Evolutionary conservation across 768 basidiomycete genomes (phyloP), one percentile per base, ranked within the genome.

Genomic region (Clathrus columnatus): DNA sequence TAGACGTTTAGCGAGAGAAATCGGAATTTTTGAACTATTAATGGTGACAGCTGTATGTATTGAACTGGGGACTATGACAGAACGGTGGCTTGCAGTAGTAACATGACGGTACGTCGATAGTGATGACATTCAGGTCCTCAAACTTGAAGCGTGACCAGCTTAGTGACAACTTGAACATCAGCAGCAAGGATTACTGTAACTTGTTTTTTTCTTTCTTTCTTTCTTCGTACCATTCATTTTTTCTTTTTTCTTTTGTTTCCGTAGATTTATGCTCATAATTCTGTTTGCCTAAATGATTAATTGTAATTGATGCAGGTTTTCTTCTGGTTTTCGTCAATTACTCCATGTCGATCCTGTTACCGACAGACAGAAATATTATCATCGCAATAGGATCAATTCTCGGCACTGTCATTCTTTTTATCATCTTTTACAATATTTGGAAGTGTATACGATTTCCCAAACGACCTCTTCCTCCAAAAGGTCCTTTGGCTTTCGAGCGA

Each of bases 401-500:
- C 32, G 54, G 76, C 52, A 53, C 75, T 59, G 45, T 71, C 59
- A 49, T 72, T 50, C 46, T 76, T 57, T 58, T 73, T 55, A 60
- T 77, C 46, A 65, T 65, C 63, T 70, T 71, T 16, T 54, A 74
- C 59, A 54, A 77, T 51, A 69, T 69, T 36, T 70, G 70, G 45
- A 60, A 50, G 16, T 70, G 62, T 24, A 63, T 67, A 23, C 67
- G 65, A 20, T 57, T 59, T 27, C 60, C 65, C 8, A 57, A 63
- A 1, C 69, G 64, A 0, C 84, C 85, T 3, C 71, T 85, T 0
- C 85, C 84, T 0, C 84, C 82, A 14, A 72, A 80, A 10, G 84
- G 85, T 59, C 78, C 81, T 16, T 77, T 85, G 21, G 82, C 83
- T 4, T 80, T 80, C 60, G 77, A 80, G 52, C 75, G 84, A 59